Evolutionary conservation across 768 basidiomycete species (phyloP).

Genomic region (Lenzites betulinus): DNA sequence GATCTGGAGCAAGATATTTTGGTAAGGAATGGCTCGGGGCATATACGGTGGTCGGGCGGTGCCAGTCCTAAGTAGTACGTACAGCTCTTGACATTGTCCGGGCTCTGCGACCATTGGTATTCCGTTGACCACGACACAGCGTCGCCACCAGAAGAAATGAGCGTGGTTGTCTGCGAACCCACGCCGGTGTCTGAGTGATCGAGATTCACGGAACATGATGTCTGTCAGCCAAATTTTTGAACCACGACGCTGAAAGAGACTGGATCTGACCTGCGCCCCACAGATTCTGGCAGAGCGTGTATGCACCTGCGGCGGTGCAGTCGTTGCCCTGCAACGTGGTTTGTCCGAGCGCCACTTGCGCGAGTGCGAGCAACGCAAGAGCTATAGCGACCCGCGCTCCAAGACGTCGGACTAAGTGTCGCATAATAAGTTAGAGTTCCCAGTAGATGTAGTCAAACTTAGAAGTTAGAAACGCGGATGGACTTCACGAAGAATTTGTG

Average conservation of each 20-base stretch:
- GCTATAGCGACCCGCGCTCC: background rate
- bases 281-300: slow-evolving; percentile 56
- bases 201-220: too few species aligned
- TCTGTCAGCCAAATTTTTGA: too few species aligned
- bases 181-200: slow-evolving; percentile 40
- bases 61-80: too few species aligned
- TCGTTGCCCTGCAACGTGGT: slow-evolving; percentile 14
- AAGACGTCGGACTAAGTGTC: background rate
- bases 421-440: slow-evolving; percentile 8
- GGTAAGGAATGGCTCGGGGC: too few species aligned
- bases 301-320: slow-evolving; percentile 41
- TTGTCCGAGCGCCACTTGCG: background rate
- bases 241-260: too few species aligned
- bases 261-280: slow-evolving; percentile 46
- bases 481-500: background rate
- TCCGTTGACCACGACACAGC: slow-evolving; percentile 53
- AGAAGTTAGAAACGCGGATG: too few species aligned
- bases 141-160: slow-evolving; percentile 41
- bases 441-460: too few species aligned
- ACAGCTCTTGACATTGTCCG: slow-evolving; percentile 56
- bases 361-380: background rate
- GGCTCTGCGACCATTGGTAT: slow-evolving; percentile 53
- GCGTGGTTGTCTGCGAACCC: slow-evolving; percentile 51
- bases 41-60: too few species aligned
- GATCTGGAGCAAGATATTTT: slow-evolving; percentile 29